Conservation (phyloP, 805 yeast genomes). For the Torulaspora maleeae region DNA sequence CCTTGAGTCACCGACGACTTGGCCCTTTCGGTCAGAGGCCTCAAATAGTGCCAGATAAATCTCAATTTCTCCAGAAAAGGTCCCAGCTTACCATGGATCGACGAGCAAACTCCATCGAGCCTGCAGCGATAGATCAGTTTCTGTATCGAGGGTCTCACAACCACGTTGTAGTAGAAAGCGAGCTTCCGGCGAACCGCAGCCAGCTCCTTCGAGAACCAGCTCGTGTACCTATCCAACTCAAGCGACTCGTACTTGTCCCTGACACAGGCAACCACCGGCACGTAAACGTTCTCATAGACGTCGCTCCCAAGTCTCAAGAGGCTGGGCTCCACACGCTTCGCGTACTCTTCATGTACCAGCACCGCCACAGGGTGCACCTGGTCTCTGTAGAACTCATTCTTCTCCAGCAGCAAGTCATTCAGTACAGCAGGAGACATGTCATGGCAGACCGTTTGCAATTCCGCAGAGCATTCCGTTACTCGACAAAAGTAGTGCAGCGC, state of each 20-base stretch:
- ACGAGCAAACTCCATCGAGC: conserved; percentile 9
- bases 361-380: conserved; percentile 16
- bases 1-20: conserved; percentile 5
- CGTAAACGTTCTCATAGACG: conserved; percentile 5
- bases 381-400: conserved; percentile 15
- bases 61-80: conserved; percentile 14
- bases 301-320: conserved; percentile 8
- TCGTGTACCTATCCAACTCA: conserved; percentile 1
- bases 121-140: conserved; percentile 5
- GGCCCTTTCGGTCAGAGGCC: conserved; percentile 10
- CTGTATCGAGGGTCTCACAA: conserved; percentile 10
- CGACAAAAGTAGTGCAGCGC: conserved; percentile 23
- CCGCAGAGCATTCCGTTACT: conserved; percentile 17
- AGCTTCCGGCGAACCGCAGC: conserved; percentile 3
- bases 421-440: conserved; percentile 21
- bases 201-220: conserved; percentile 4
- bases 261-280: conserved; percentile 4
- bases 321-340: conserved; percentile 7
- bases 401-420: conserved; percentile 13
- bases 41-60: conserved; percentile 12
- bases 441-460: conserved; percentile 18
- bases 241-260: conserved; percentile 5
- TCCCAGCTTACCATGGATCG: conserved; percentile 9
- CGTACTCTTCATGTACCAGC: conserved; percentile 7
- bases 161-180: conserved; percentile 12